Base-by-base conservation (phyloP, 2,329 filamentous ascomycete species). In the Calonectria ilicicola region DNA sequence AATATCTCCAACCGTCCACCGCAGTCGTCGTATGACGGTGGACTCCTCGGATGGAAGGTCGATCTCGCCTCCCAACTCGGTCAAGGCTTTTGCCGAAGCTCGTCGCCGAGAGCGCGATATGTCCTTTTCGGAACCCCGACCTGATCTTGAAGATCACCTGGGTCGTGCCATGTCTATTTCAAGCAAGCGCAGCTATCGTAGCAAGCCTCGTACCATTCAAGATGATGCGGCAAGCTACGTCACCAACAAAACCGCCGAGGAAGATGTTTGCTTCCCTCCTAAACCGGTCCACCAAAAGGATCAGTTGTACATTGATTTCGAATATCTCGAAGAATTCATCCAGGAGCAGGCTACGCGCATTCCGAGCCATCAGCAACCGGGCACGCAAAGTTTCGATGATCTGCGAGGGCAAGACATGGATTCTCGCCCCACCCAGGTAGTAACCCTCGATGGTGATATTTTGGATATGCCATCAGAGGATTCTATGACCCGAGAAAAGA, bases 81-180 rank as follows among this genome's bases (percentile, higher is more conserved):
- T 99, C 65, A 98, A 98, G 83, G 97, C 97, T 5, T 99, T 99
- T 84, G 97, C 97, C 21, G 94, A 97, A 80, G 94, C 95, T 68
- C 93, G 95, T 64, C 94, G 95, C 72, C 93, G 96, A 72, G 94
- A 96, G 81, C 93, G 96, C 51, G 95, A 92, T 72, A 82, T 89
- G 81, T 92, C 89, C 26, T 86, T 89, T 74, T 90, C 88, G 19
- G 90, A 89, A 74, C 80, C 83, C 68, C 82, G 81, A 69, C 80
- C 81, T 21, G 85, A 89, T 7, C 74, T 78, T 9, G 81, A 85
- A 58, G 84, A 86, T 42, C 86, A 88, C 21, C 86, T 96, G 32
- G 91, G 94, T 75, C 91, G 95, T 38, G 93, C 94, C 5, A 86
- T 91, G 72, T 98, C 96, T 5, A 87, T 91, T 51, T 89, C 88